Evolutionary conservation across 108 stramenopile species (phyloP), one percentile per base, ranked within the genome.

Genomic region (Cyclotella atomus): DNA sequence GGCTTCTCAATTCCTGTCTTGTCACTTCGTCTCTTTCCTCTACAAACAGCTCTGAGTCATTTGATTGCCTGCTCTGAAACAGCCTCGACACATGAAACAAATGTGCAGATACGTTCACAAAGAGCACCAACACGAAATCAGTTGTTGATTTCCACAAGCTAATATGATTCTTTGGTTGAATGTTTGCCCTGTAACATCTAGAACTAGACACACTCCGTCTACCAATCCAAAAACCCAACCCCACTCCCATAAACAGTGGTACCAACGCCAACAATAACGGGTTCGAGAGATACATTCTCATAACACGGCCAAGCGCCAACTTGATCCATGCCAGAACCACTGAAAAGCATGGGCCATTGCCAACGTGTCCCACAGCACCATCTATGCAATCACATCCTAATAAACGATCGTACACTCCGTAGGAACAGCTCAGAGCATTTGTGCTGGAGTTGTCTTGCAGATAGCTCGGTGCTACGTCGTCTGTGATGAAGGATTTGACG

Each of bases 141-240:
- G 3, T 9, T 2, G 16, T 38, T 9, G 20, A 59, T 50, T 64
- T 68, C 66, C 27, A 32, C 24, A 2, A 33, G 27, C 23, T 35
- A 49, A 36, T 12, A 28, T 15, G 4, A 49, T 8, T 59, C 33
- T 47, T 62, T 41, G 53, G 33, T 33, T 21, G 44, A 43, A 57
- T 5, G 41, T 44, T 34, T 21, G 14, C 44, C 68, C 33, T 47
- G 23, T 24, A 41, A 12, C 12, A 7, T 9, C 7, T 41, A 12
- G 38, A 41, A 9, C 9, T 5, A 27, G 44, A 21, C 17, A 52
- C 47, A 32, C 49, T 61, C 19, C 75, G 49, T 43, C 43, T 81
- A 14, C 87, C 88, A 33, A 89, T 49, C 33, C 44, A 70, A 65
- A 76, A 87, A 33, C 91, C 91, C 24, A 91, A 29, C 0, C 34